Conservation (phyloP, 352 stramenopile genomes). For the Phytophthora chlamydospora region DNA sequence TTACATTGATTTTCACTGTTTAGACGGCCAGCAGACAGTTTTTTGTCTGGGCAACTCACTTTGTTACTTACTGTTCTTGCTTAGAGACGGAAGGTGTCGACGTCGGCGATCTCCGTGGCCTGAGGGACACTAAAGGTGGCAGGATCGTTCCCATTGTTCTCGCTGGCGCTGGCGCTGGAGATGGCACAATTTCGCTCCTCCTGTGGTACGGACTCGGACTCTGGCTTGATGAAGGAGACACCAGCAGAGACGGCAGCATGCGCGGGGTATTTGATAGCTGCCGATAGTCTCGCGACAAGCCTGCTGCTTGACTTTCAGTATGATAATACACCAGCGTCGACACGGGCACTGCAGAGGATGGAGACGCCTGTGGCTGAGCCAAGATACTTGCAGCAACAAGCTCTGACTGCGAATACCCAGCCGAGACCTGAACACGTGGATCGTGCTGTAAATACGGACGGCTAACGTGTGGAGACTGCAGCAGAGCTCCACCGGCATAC, state of each 20-base stretch:
- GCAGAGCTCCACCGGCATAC: constrained; percentile 3
- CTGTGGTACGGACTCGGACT: constrained; percentile 9
- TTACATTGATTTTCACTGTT: constrained; percentile 11
- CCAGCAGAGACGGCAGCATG: constrained; percentile 29
- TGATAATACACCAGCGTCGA: constrained; percentile 13
- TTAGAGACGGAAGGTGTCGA: constrained; percentile 17
- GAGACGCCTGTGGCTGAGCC: constrained; percentile 18
- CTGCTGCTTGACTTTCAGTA: neutral
- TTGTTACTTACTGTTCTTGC: constrained; percentile 18
- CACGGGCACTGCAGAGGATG: neutral
- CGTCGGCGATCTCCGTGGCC: constrained; percentile 7
- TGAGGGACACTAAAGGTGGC: constrained; percentile 22
- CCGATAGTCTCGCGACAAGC: neutral
- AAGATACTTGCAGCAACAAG: constrained; percentile 38
- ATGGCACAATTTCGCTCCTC: constrained; percentile 8
- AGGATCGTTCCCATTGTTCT: constrained; percentile 20
- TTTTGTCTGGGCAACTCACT: constrained; percentile 4
- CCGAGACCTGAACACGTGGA: constrained; percentile 9
- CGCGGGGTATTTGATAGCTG: constrained; percentile 12
- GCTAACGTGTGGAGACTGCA: neutral
- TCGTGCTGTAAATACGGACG: constrained; percentile 20
- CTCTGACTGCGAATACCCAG: constrained; percentile 41
- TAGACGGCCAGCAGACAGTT: constrained; percentile 14
- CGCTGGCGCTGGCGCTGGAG: constrained; percentile 10
- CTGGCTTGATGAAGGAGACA: constrained; percentile 8